A percentile compares a stretch with the other conserved stretches of the same genome.
Evolutionary conservation across 805 yeast species (phyloP).

Genomic region (Ogataea trehalophila): DNA sequence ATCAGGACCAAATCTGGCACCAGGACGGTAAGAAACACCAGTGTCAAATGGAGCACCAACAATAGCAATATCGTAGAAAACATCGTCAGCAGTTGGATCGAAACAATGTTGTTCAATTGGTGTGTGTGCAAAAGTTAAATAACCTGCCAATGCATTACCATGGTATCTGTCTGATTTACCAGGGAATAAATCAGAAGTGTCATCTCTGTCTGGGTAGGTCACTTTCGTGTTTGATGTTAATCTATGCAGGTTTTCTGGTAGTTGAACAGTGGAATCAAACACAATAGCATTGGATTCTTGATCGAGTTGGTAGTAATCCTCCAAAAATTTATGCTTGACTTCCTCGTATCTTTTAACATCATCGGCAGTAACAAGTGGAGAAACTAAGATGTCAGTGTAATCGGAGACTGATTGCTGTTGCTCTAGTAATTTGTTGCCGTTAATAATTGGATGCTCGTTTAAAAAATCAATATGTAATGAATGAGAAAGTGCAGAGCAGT

Average conservation of each 20-base stretch:
- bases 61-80: constrained; percentile 42
- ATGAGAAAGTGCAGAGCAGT: no score
- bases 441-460: no score
- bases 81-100: constrained; percentile 8
- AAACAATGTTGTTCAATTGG: constrained; percentile 14
- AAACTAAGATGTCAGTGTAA: not conserved
- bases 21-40: constrained; percentile 48
- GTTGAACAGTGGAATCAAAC: constrained; percentile 7
- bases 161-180: constrained; percentile 19
- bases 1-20: constrained; percentile 54
- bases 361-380: not conserved
- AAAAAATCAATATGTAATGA: no score
- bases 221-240: constrained; percentile 6
- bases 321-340: constrained; percentile 14
- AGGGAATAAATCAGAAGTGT: constrained; percentile 17
- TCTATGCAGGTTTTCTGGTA: constrained; percentile 7
- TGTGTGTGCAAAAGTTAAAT: constrained; percentile 15
- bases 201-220: constrained; percentile 17
- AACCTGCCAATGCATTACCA: constrained; percentile 18
- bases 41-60: constrained; percentile 57
- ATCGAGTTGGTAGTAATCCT: constrained; percentile 15
- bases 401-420: not conserved
- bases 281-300: constrained; percentile 2
- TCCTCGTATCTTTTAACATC: constrained; percentile 9
- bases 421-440: not conserved